Conservation (phyloP, 257 asterid genomes). For the Nicotiana attenuata region DNA sequence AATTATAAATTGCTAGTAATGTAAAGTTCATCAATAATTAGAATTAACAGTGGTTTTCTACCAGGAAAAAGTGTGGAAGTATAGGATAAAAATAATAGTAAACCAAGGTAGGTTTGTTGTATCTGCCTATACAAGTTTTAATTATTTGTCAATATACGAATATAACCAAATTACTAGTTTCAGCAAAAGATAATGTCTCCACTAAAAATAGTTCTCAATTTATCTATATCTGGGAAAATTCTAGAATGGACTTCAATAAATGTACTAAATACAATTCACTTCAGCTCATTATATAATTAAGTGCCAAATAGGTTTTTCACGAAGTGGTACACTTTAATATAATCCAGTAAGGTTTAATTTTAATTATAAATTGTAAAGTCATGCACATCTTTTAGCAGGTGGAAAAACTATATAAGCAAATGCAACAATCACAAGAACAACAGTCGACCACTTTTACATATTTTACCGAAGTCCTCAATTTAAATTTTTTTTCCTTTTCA, state of each 20-base stretch:
- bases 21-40: neutral
- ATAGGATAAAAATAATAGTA: neutral
- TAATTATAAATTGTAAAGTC: neutral
- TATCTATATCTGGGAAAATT: neutral
- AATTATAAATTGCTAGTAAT: neutral
- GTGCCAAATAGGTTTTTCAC: neutral
- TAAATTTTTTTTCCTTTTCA: neutral
- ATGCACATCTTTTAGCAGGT: neutral
- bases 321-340: neutral
- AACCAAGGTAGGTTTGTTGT: neutral
- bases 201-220: neutral
- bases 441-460: neutral
- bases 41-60: conserved; percentile 4
- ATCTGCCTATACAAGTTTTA: neutral
- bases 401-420: neutral
- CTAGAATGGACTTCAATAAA: neutral
- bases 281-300: neutral
- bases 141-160: neutral
- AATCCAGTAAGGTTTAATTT: neutral
- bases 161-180: neutral
- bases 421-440: neutral
- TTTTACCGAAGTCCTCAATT: neutral
- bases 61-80: neutral
- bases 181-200: neutral
- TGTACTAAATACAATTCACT: neutral